Evolutionary conservation across 768 basidiomycete species (phyloP).

Genomic region (Tephrocybe sp.): DNA sequence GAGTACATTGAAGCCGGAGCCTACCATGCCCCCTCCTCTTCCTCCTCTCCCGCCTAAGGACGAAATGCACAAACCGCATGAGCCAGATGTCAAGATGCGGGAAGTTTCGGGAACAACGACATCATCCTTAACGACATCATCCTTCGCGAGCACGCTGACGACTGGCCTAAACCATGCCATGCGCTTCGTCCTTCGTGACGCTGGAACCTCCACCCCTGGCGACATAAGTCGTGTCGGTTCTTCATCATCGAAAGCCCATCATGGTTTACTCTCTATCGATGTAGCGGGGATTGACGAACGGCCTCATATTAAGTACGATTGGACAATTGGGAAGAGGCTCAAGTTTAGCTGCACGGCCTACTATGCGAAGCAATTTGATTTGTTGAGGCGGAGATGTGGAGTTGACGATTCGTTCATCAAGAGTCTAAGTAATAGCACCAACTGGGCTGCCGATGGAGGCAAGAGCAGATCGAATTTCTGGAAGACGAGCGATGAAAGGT

Average conservation of each 20-base stretch:
- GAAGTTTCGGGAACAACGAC: conserved; percentile 5
- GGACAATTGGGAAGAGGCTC: conserved; percentile 69
- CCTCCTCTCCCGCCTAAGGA: conserved; percentile 27
- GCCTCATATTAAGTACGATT: conserved; percentile 83
- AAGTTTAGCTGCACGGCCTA: conserved; percentile 82
- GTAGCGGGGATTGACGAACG: conserved; percentile 55
- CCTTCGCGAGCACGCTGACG: conserved; percentile 46
- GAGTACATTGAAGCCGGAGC: too few species aligned
- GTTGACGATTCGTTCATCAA: conserved; percentile 58
- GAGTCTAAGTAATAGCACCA: conserved; percentile 56
- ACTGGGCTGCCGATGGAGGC: conserved; percentile 76
- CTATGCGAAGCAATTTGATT: conserved; percentile 79
- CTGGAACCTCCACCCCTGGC: conserved; percentile 11
- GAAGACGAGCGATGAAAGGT: conserved; percentile 75
- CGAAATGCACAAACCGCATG: conserved; percentile 1
- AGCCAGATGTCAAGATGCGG: not conserved
- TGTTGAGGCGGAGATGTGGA: conserved; percentile 61
- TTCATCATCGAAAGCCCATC: conserved; percentile 41
- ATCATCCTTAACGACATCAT: too few species aligned
- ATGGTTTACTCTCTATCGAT: conserved; percentile 45
- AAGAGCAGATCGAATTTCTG: conserved; percentile 82
- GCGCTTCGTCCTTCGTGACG: conserved; percentile 44
- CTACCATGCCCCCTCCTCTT: conserved; percentile 9
- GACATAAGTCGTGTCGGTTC: conserved; percentile 30
- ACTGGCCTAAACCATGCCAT: conserved; percentile 57